These are phyloP conservation scores for Citrullus colocynthis DNA, from an alignment of 306 rosid species.

Conservation along the genomic window DNA sequence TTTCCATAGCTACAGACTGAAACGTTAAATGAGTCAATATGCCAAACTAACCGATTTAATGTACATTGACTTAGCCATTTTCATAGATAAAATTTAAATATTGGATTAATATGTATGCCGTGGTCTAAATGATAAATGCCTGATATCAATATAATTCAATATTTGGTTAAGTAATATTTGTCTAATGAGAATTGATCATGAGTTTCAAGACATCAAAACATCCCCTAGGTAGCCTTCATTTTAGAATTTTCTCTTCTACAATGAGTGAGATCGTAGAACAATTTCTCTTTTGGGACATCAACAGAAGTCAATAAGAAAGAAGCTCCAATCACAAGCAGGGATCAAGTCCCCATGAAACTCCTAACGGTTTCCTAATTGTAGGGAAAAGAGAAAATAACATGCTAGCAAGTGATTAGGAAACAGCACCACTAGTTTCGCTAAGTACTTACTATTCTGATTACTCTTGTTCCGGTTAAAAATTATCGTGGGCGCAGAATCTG, in stretches of 20 bases:
- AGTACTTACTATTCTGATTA: neutral
- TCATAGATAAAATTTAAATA: too few species aligned
- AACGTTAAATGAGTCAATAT: neutral
- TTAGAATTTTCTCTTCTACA: neutral
- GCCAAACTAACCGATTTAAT: neutral
- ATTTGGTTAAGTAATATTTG: neutral
- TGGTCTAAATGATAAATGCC: too few species aligned
- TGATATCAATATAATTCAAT: too few species aligned
- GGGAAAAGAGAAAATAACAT: neutral
- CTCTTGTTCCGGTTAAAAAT: neutral
- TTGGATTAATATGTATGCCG: too few species aligned
- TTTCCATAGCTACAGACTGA: conserved; percentile 75
- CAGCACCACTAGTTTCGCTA: neutral
- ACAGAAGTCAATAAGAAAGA: neutral
- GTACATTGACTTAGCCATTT: too few species aligned
- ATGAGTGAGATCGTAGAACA: neutral
- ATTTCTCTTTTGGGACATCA: neutral
- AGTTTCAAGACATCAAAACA: neutral
- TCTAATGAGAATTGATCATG: neutral
- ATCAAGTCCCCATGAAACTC: neutral
- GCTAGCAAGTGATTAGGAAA: neutral
- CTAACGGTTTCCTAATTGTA: neutral
- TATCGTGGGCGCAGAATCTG: neutral
- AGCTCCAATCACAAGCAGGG: neutral
- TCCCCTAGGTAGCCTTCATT: neutral